Evolutionary conservation across 306 rosid genomes (phyloP).

Genomic region (Hippophae rhamnoides): DNA sequence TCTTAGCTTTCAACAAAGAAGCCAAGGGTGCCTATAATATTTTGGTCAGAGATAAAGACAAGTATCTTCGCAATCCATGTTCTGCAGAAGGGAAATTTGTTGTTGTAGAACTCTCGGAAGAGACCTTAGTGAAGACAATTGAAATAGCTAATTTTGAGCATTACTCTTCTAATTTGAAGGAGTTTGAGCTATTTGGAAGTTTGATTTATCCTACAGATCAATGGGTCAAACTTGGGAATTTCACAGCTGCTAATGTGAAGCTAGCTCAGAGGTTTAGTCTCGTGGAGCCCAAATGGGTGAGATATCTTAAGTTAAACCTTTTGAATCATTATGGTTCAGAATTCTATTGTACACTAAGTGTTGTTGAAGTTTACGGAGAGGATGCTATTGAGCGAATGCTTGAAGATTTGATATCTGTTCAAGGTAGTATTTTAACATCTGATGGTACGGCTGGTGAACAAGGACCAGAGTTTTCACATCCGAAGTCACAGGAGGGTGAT

Average conservation of each 20-base stretch:
- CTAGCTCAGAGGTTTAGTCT: slow-evolving; percentile 65
- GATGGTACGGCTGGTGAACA: slow-evolving; percentile 45
- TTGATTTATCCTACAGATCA: slow-evolving; percentile 74
- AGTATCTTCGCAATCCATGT: slow-evolving; percentile 93
- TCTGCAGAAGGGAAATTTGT: slow-evolving; percentile 77
- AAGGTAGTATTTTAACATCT: slow-evolving; percentile 31
- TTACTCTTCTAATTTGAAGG: slow-evolving; percentile 78
- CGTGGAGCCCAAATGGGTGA: slow-evolving; percentile 89
- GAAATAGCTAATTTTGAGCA: slow-evolving; percentile 89
- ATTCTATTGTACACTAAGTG: slow-evolving; percentile 87
- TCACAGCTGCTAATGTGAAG: slow-evolving; percentile 74
- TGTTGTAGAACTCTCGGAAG: slow-evolving; percentile 87
- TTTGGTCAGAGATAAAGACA: slow-evolving; percentile 75
- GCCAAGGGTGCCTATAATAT: slow-evolving; percentile 91
- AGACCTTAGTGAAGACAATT: slow-evolving; percentile 78
- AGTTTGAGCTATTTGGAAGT: slow-evolving; percentile 75
- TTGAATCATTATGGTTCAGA: slow-evolving; percentile 80
- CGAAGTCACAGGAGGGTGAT: slow-evolving; percentile 35
- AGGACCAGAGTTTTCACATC: slow-evolving; percentile 27
- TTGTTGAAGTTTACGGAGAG: slow-evolving; percentile 72
- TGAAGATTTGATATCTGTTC: slow-evolving; percentile 70
- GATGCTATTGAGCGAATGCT: slow-evolving; percentile 97
- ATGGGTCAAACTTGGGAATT: slow-evolving; percentile 78
- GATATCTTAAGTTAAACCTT: slow-evolving; percentile 80
- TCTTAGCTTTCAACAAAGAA: slow-evolving; percentile 90